Evolutionary conservation across 768 basidiomycete species (phyloP), one percentile per base, ranked within the genome.

Genomic region (Mycena galopus): DNA sequence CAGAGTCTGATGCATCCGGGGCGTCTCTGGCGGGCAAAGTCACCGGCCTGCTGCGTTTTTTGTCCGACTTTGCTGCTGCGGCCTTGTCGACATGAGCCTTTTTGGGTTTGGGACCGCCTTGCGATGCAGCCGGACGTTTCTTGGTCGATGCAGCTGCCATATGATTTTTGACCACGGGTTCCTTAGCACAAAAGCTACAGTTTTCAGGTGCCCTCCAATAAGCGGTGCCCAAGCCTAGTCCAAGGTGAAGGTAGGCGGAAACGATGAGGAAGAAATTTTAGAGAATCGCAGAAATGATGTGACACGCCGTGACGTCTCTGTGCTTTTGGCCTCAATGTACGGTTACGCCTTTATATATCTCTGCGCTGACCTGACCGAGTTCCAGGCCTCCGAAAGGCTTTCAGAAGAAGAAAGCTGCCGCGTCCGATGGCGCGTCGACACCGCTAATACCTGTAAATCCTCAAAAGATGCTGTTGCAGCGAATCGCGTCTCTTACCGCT

Each of bases 31-130:
- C 75, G 17, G 80, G 77, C 37, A 77, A 81, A 44, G 92, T 92
- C 3, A 93, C 86, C 17, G 92, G 92, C 47, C 82, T 83, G 75
- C 88, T 89, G n/a, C 93, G 88, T 80, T 88, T 90, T 80, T 88
- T 88, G 69, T 84, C 81, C 63, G 80, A 77, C 75, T 86, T 83
- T 61, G 78, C 72, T 8, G 12, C 39, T 39, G 62, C 39, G 39
- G 80, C 69, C 55, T 84, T 83, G 44, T 86, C 87, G 7, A 86
- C 70, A 72, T 87, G 88, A 1, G 79, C 78, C 79, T 90, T 92
- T 82, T 93, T 93, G 27, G 82, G 16, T 65, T 83, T 85, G 5
- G 87, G 85, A 11, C 88, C 88, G 39, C 80, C 80, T 74, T 89
- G 88, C 3, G 86, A 81, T 0, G 81, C 32, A 1, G 88, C 86